Conservation (phyloP, 1,284 basidiomycete species). For the Cutaneotrichosporon cutaneum region DNA sequence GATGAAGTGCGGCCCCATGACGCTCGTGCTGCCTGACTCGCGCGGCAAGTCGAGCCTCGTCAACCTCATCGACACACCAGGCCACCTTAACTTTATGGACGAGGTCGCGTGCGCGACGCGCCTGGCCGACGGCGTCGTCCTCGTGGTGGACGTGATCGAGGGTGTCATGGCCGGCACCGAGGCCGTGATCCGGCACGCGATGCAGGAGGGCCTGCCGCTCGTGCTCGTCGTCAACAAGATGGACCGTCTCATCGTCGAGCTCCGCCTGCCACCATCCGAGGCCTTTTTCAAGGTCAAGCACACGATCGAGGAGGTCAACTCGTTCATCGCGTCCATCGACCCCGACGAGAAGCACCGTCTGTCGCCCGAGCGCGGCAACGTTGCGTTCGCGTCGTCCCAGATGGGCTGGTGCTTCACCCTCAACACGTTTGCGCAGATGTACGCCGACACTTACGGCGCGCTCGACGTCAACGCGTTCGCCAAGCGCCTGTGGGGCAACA, state of each 20-base stretch:
- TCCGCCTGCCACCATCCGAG: slow-evolving; percentile 91
- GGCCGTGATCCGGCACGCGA: slow-evolving; percentile 76
- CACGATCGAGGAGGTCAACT: slow-evolving; percentile 98
- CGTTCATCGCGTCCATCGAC: slow-evolving; percentile 86
- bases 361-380: slow-evolving; percentile 93
- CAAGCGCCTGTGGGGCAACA: slow-evolving; percentile 94
- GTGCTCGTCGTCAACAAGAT: slow-evolving; percentile 97
- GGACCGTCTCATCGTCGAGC: slow-evolving; percentile 92
- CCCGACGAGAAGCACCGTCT: slow-evolving; percentile 81
- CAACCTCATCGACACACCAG: slow-evolving; percentile 95
- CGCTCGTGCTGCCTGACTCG: slow-evolving; percentile 82
- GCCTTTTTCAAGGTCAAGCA: slow-evolving; percentile 99
- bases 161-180: slow-evolving; percentile 93
- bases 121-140: slow-evolving; percentile 85
- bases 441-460: slow-evolving; percentile 73
- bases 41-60: slow-evolving; percentile 88
- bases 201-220: slow-evolving; percentile 85
- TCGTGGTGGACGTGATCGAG: slow-evolving; percentile 95
- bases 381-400: slow-evolving; percentile 94
- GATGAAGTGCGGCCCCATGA: slow-evolving; percentile 96
- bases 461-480: slow-evolving; percentile 63
- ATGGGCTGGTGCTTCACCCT: slow-evolving; percentile 98
- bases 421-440: slow-evolving; percentile 92
- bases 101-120: slow-evolving; percentile 88
- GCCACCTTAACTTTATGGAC: slow-evolving; percentile 96